phyloP scores from a whole-genome alignment of 495 filamentous ascomycete genomes.

The Aspergillus coremiiformis region DNA sequence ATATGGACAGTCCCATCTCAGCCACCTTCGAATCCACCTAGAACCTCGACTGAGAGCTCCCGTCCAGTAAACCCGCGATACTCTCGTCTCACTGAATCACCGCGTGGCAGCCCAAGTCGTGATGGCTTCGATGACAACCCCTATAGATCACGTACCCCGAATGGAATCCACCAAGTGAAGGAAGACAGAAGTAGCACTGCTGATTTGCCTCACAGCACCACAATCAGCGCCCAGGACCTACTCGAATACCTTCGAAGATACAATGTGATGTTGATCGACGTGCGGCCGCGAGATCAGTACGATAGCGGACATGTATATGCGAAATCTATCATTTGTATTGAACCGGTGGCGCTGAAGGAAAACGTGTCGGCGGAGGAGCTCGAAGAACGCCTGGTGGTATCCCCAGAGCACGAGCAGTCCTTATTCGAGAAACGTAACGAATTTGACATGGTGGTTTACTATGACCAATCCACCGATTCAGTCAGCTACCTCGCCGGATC shows the following conservation, averaged over 20 bases:
- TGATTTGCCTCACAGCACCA: slow-evolving; percentile 52
- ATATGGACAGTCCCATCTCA: slow-evolving; percentile 39
- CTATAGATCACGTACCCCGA: slow-evolving; percentile 40
- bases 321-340: slow-evolving; percentile 77
- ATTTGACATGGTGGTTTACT: slow-evolving; percentile 84
- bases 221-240: slow-evolving; percentile 59
- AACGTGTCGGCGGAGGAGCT: slow-evolving; percentile 84
- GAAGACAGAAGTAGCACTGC: slow-evolving; percentile 34
- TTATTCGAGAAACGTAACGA: slow-evolving; percentile 70
- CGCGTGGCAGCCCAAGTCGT: slow-evolving; percentile 32
- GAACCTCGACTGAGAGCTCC: slow-evolving; percentile 37
- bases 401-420: slow-evolving; percentile 63
- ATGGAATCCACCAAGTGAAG: slow-evolving; percentile 27
- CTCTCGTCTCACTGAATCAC: slow-evolving; percentile 34
- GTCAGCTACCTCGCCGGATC: slow-evolving; percentile 42
- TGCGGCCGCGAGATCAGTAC: slow-evolving; percentile 72
- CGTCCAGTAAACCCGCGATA: slow-evolving; percentile 31
- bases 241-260: slow-evolving; percentile 54
- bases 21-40: slow-evolving; percentile 42
- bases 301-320: slow-evolving; percentile 83
- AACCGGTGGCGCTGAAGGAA: slow-evolving; percentile 67
- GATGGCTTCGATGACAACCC: slow-evolving; percentile 32
- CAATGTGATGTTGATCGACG: slow-evolving; percentile 74
- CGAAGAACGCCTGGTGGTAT: slow-evolving; percentile 71
- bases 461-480: slow-evolving; percentile 64